Percentiles rank a stretch among this genome's conserved stretches.
Conservation (phyloP, 108 stramenopile species). For the Hondaea fermentalgiana region DNA sequence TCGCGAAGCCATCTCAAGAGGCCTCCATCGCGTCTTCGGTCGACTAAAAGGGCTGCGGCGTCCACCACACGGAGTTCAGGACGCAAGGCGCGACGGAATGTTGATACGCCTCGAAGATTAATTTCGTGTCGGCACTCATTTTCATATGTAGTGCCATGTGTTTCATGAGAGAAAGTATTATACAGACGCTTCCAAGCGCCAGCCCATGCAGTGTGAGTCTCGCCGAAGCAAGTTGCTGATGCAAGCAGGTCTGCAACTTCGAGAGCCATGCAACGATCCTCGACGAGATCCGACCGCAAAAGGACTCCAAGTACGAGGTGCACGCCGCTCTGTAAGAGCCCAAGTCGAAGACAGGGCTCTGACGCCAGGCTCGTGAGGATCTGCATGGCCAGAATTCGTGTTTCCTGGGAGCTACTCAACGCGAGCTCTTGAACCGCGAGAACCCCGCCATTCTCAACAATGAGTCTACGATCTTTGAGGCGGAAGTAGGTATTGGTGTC, state of each 20-base stretch:
- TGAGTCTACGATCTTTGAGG: not conserved
- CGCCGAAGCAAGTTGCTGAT: not conserved
- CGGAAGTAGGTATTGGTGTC: not conserved
- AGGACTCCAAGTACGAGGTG: not conserved
- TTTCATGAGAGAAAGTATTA: not conserved
- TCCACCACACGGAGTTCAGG: not conserved
- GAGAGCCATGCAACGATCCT: slow-evolving; percentile 6
- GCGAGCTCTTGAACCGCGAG: not conserved
- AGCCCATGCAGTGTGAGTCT: not conserved
- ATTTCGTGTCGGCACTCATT: no score
- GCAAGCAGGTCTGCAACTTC: not conserved
- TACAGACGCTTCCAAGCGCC: not conserved
- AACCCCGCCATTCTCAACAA: not conserved
- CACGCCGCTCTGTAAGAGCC: not conserved
- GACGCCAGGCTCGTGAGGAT: not conserved
- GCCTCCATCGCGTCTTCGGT: not conserved
- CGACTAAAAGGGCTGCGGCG: not conserved
- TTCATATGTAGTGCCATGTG: no score
- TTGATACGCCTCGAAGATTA: not conserved
- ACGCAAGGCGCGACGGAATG: not conserved
- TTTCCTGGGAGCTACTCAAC: not conserved
- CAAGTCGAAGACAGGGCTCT: not conserved
- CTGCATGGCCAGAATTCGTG: not conserved
- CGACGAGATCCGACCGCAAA: not conserved
- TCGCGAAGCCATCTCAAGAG: not conserved